Evolutionary conservation across 1,284 basidiomycete species (phyloP).

Genomic region (Pterulicium gracile): DNA sequence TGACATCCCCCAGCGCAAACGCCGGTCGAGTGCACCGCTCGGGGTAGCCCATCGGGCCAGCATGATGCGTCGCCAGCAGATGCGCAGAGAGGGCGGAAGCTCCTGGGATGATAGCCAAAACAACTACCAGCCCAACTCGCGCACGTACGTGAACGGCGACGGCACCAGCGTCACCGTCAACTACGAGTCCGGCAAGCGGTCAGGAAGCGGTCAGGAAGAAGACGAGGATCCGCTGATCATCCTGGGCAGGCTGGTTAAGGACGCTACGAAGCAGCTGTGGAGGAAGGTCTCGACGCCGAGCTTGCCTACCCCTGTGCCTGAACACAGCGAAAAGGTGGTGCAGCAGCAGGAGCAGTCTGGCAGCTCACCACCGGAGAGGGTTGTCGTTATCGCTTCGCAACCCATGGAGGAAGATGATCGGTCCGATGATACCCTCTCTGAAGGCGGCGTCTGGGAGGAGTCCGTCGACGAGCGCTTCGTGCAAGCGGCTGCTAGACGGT

Average conservation of each 20-base stretch:
- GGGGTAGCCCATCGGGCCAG: constrained; percentile 52
- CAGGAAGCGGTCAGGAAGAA: constrained; percentile 8
- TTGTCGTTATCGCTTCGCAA: no score
- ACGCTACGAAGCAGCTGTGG: constrained; percentile 30
- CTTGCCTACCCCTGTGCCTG: no score
- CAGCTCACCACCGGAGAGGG: no score
- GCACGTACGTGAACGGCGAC: constrained; percentile 10
- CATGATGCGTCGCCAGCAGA: constrained; percentile 28
- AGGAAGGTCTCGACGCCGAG: constrained; percentile 22
- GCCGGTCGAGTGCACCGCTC: constrained; percentile 43
- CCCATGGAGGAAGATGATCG: no score
- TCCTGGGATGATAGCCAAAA: constrained; percentile 11
- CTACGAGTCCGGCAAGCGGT: constrained; percentile 15
- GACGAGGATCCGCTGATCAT: constrained; percentile 32
- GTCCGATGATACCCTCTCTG: no score
- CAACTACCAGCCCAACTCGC: constrained; percentile 11
- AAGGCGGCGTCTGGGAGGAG: no score
- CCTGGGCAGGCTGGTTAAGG: constrained; percentile 38
- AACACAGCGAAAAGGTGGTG: no score
- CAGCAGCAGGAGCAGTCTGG: no score
- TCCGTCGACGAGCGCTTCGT: no score
- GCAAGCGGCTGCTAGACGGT: no score
- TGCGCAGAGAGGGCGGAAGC: constrained; percentile 8
- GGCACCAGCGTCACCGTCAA: constrained; percentile 9
- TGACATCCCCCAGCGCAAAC: constrained; percentile 38